These are phyloP conservation scores for Jamesozyma hellenica DNA, from an alignment of 805 yeast species.

Conservation along the genomic window DNA sequence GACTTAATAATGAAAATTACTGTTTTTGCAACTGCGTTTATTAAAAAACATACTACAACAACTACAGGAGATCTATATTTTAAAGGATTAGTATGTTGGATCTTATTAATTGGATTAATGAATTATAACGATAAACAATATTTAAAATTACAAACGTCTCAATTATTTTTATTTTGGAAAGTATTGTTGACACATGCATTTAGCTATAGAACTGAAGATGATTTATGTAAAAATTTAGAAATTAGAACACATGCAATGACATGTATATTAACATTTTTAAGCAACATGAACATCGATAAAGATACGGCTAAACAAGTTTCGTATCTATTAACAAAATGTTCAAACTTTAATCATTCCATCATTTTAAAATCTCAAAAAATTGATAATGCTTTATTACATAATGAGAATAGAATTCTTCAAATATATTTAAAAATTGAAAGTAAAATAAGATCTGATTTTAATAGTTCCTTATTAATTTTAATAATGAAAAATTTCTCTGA, in stretches of 20 bases:
- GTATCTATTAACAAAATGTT: slow-evolving; percentile 38
- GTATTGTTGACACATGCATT: slow-evolving; percentile 43
- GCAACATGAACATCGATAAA: slow-evolving; percentile 31
- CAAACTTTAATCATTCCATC: slow-evolving; percentile 27
- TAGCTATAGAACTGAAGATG: slow-evolving; percentile 31
- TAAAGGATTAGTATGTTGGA: slow-evolving; percentile 46
- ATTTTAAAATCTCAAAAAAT: slow-evolving; percentile 19
- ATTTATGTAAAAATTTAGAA: slow-evolving; percentile 35
- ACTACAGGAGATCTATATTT: slow-evolving; percentile 27
- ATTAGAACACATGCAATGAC: slow-evolving; percentile 50
- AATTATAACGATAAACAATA: slow-evolving; percentile 44
- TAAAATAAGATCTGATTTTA: slow-evolving; percentile 30
- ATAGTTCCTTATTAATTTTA: slow-evolving; percentile 34
- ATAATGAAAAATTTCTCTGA: slow-evolving; percentile 36
- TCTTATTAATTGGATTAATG: slow-evolving; percentile 51
- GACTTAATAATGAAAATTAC: slow-evolving; percentile 37
- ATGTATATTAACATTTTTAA: slow-evolving; percentile 45
- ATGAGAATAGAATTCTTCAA: slow-evolving; percentile 38
- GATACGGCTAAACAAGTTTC: slow-evolving; percentile 39
- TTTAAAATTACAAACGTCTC: slow-evolving; percentile 46
- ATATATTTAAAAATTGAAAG: slow-evolving; percentile 32
- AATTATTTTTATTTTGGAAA: slow-evolving; percentile 56
- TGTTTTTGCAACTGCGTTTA: slow-evolving; percentile 35
- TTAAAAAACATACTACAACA: slow-evolving; percentile 31
- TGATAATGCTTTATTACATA: slow-evolving; percentile 27